Evolutionary conservation across 2,329 filamentous ascomycete species (phyloP), one percentile per base, ranked within the genome.

Genomic region (Endocalyx cinctus): DNA sequence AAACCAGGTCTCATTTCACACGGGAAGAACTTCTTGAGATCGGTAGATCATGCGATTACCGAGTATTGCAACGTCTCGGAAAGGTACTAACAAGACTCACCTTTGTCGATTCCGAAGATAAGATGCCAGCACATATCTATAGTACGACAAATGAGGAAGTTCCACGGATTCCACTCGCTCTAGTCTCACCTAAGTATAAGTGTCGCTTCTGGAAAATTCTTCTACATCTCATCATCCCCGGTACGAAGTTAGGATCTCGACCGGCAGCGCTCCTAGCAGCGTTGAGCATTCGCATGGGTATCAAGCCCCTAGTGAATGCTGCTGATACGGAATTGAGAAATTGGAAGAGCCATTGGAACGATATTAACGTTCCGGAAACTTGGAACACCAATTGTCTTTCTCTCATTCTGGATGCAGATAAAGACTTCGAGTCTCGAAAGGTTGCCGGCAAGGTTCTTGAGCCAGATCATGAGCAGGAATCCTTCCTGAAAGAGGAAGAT

Each of bases 11-110:
- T 6, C 37, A 54, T 4, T 64, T 72, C 35, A 62, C 62, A 2
- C 60, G 67, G 10, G 58, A 55, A 1, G 69, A 74, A 31, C 58
- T 74, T 10, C 54, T 74, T 2, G 70, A 74, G 35, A 71, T 74
- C 37, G 66, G 67, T 6, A 57, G 69, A 10, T 73, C 69, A 1
- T 74, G 70, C 45, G 62, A 74, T 31, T 55, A 62, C 31, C 56
- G 53, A 4, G 66, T 73, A 30, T 58, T 74, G 2, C 61, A 62
- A 10, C 63, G 69, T 0, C 54, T 74, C 2, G 66, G 70, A 6
- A 60, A 57, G 18, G 60, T 71, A 5, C 52, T 74, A 10, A 70
- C 68, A 0, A 61, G 59, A 5, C 45, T 74, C 5, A 67, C 63
- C 2, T 71, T 66, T 39, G 62, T 66, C 6, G 46, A 55, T 17